Evolutionary conservation across 1,284 basidiomycete genomes (phyloP), one percentile per base, ranked within the genome.

Genomic region (Entoloma clypeatum): DNA sequence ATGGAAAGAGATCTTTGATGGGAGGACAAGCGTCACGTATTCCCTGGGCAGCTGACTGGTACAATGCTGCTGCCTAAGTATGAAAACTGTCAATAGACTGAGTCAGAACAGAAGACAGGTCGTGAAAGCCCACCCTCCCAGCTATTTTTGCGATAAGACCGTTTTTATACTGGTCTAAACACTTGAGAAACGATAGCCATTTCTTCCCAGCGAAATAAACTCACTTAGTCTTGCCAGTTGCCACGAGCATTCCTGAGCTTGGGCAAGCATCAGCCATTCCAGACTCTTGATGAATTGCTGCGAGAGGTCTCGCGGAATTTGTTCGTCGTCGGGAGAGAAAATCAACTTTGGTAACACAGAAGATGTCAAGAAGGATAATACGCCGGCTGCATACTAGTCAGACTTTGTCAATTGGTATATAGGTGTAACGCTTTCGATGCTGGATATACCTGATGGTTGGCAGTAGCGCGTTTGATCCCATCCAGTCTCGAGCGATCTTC

Each of bases 161-260:
- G 54, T 95, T 93, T 67, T 91, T 93, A 65, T 84, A 72, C 47
- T 81, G 68, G 59, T 81, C 85, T 91, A 41, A 17, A 28, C 57
- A 22, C 22, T 42, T 47, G 40, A 29, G 17, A 18, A 16, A 32
- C 50, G 26, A 41, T 30, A 24, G 22, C 25, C 14, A 28, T 32
- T 26, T 31, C 37, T 31, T 18, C 14, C 25, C 13, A n/a, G 7
- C n/a, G 5, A 23, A 33, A 31, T 39, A 30, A 32, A 53, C 64
- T 57, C 57, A 90, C 92, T 87, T 48, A 91, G 66, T 49, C 88
- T 85, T 5, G 92, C 94, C 52, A 87, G 81, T 59, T 96, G 93
- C 94, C 95, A 98, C 40, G 85, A 90, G 57, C 92, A 96, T 67
- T 99, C 95, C 57, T 98, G 94, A 0, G 93, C 94, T 65, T 98